Percentiles rank a stretch among this genome's conserved stretches.
Conservation (phyloP, 805 yeast genomes). For the Pichia kluyveri region DNA sequence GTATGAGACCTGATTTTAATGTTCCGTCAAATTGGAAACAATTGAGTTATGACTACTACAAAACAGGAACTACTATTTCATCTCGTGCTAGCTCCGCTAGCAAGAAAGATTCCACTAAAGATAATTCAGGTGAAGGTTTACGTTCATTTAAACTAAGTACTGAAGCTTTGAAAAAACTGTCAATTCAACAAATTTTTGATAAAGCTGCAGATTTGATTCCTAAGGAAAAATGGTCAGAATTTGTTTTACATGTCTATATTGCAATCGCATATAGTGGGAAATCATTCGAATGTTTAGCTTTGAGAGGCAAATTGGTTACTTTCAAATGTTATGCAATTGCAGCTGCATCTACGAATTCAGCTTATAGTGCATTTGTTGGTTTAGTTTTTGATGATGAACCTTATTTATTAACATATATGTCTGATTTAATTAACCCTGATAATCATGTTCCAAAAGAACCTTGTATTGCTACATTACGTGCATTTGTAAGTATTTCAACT, state of each 20-base stretch:
- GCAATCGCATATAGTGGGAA: conserved; percentile 64
- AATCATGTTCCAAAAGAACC: conserved; percentile 42
- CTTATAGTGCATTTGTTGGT: conserved; percentile 52
- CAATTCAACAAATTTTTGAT: conserved; percentile 56
- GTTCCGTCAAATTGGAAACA: conserved; percentile 50
- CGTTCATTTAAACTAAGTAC: conserved; percentile 42
- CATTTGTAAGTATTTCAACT: conserved; percentile 60
- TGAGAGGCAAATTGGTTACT: conserved; percentile 52
- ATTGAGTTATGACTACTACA: conserved; percentile 46
- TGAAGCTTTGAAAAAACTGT: conserved; percentile 44
- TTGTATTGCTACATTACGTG: conserved; percentile 51
- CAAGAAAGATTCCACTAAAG: conserved; percentile 8
- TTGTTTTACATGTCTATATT: conserved; percentile 48
- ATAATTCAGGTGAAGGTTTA: conserved; percentile 33
- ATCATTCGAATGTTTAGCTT: conserved; percentile 40
- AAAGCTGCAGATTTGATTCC: conserved; percentile 53
- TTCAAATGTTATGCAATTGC: conserved; percentile 63
- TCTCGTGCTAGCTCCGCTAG: neutral
- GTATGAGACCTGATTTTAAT: conserved; percentile 23
- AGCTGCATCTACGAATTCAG: conserved; percentile 47
- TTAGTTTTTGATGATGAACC: conserved; percentile 67
- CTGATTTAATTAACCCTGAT: conserved; percentile 67
- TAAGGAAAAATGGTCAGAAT: conserved; percentile 52
- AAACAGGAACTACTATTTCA: conserved; percentile 15
- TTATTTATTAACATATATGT: conserved; percentile 55